Percentiles rank a stretch among this genome's conserved stretches.
Evolutionary conservation across 805 yeast species (phyloP).

Genomic region (Teunomyces funiuensis): DNA sequence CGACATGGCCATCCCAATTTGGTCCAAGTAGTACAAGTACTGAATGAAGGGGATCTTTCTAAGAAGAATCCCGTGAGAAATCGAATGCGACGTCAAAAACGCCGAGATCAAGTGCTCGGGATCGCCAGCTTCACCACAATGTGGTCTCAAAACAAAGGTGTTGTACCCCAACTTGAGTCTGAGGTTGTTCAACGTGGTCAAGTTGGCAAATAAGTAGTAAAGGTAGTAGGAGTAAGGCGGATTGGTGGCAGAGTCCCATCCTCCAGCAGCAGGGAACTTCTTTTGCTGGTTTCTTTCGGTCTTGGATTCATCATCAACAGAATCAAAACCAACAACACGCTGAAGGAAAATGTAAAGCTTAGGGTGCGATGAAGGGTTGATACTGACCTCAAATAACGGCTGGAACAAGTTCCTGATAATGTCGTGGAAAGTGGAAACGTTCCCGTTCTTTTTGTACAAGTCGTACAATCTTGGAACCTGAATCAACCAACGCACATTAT

Average conservation of each 20-base stretch:
- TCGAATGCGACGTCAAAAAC: constrained; percentile 84
- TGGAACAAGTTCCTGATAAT: constrained; percentile 74
- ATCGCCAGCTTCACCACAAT: constrained; percentile 99
- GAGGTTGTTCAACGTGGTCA: constrained; percentile 84
- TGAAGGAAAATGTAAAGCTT: constrained; percentile 84
- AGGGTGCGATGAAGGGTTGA: constrained; percentile 85
- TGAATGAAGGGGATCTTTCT: constrained; percentile 95
- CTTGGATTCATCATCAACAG: constrained; percentile 97
- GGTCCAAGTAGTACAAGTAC: constrained; percentile 88
- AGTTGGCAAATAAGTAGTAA: constrained; percentile 83
- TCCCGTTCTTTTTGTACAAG: constrained; percentile 74
- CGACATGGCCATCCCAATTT: constrained; percentile 97
- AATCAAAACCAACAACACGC: constrained; percentile 95
- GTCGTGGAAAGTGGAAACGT: constrained; percentile 71
- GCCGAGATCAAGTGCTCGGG: constrained; percentile 95
- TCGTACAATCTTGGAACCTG: constrained; percentile 95
- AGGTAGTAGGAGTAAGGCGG: constrained; percentile 98
- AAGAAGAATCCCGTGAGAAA: constrained; percentile 90
- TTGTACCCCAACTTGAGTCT: constrained; percentile 73
- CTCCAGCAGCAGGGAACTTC: constrained; percentile 80
- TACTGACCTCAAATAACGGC: constrained; percentile 88
- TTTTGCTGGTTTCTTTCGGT: constrained; percentile 73
- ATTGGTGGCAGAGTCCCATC: constrained; percentile 76
- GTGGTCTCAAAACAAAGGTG: constrained; percentile 94
- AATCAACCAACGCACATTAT: constrained; percentile 94